Evolutionary conservation across 768 basidiomycete genomes (phyloP).

Genomic region (Naganishia kalamii): DNA sequence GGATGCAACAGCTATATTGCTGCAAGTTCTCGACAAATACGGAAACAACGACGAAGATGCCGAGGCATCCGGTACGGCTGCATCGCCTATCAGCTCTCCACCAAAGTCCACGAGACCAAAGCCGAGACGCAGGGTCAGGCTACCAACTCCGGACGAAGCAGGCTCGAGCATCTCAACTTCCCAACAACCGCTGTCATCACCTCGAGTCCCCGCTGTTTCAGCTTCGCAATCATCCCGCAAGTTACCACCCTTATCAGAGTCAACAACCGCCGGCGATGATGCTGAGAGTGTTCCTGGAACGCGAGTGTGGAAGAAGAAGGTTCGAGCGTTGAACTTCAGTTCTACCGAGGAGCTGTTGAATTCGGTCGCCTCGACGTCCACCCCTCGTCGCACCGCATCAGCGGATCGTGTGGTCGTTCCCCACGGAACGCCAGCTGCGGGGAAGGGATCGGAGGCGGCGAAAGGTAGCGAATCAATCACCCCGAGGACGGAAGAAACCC

Average conservation of each 20-base stretch:
- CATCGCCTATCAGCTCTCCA: background rate
- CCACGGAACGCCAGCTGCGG: background rate
- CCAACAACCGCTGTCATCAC: too few relatives aligned
- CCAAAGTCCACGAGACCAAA: background rate
- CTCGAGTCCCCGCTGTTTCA: too few relatives aligned
- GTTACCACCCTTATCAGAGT: too few relatives aligned
- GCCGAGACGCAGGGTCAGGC: background rate
- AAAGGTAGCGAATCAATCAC: too few relatives aligned
- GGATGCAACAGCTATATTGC: background rate
- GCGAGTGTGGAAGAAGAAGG: background rate
- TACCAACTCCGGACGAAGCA: background rate
- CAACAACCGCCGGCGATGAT: too few relatives aligned
- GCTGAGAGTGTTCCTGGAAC: background rate
- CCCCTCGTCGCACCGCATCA: background rate
- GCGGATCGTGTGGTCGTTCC: background rate
- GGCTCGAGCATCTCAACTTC: background rate
- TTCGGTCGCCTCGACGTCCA: too few relatives aligned
- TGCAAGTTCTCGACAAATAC: background rate
- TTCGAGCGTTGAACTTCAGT: background rate
- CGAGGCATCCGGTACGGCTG: too few relatives aligned
- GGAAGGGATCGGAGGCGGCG: too few relatives aligned
- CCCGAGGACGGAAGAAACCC: too few relatives aligned
- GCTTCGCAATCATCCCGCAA: too few relatives aligned
- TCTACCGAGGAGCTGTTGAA: too few relatives aligned
- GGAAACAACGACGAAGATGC: background rate